A percentile compares a stretch with the other conserved stretches of the same genome.
Evolutionary conservation across 176 grass and related monocot species (phyloP).

Genomic region (Alloteropsis semialata): DNA sequence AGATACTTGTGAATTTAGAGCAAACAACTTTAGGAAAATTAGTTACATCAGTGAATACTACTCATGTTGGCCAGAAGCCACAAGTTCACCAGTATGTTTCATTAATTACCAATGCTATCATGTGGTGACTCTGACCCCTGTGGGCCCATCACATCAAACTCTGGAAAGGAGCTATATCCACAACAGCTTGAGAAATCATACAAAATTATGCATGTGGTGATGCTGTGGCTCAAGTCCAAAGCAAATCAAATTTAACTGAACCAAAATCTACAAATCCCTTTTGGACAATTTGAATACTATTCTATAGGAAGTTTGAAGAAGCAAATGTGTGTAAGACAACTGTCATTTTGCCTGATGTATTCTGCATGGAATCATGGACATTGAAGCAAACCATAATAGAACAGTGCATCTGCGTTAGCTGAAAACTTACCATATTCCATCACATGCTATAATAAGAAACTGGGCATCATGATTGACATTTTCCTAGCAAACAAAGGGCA

Average conservation of each 20-base stretch:
- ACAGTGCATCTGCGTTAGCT: not conserved
- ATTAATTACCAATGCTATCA: not conserved
- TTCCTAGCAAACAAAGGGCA: constrained; percentile 15
- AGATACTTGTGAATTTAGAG: constrained; percentile 3
- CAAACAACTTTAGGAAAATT: not conserved
- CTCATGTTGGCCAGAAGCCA: not conserved
- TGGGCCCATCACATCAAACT: not conserved
- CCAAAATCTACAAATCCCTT: not conserved
- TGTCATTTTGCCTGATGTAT: not conserved
- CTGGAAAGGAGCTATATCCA: not conserved
- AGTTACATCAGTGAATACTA: not conserved
- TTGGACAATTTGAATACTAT: not conserved
- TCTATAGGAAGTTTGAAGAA: not conserved
- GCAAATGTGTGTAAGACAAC: not conserved
- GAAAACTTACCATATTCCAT: constrained; percentile 61
- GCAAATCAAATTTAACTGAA: constrained; percentile 3
- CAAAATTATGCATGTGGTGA: not conserved
- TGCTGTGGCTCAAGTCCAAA: constrained; percentile 8
- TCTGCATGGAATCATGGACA: constrained; percentile 8
- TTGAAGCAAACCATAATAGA: constrained; percentile 5
- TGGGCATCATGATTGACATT: constrained; percentile 33
- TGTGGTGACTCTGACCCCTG: not conserved
- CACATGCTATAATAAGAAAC: constrained; percentile 59
- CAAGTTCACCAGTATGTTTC: not conserved
- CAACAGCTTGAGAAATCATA: constrained; percentile 5